Base-by-base conservation (phyloP, 2,329 filamentous ascomycete genomes). In the Basipetospora sp. region DNA sequence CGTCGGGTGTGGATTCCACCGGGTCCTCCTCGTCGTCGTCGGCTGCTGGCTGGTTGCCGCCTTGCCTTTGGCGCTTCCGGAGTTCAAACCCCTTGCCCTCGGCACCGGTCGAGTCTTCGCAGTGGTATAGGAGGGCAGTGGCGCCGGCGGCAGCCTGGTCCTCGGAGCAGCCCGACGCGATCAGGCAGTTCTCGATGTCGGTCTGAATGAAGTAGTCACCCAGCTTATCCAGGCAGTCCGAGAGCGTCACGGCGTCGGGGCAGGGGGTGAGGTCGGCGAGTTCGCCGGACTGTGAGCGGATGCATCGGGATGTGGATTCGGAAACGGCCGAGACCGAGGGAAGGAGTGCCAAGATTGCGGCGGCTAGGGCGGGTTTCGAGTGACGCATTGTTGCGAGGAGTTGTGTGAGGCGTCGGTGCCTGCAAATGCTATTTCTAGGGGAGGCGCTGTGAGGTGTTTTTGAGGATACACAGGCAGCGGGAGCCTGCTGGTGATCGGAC, bases 221-320 rank as follows among this genome's bases (percentile, higher is more conserved):
- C 20, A 58, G 52, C 25, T 48, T 43, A 8, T 47, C 42, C 35
- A 72, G 53, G 50, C 67, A 72, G 46, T 53, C 41, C 50, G 33
- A 17, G 31, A 34, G 13, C 11, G 64, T 54, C 28, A 53, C 50
- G 13, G 41, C 43, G 33, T 63, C 59, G 34, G 71, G 54, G 35
- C 59, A 53, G 17, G 44, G 39, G 43, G 58, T 54, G 44, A 59
- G 52, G 37, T 50, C 43, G 35, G 51, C 49, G 38, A 71, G 48
- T 47, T 66, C 69, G 47, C 58, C 53, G 31, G 43, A 38, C 13
- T 36, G 37, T 8, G 37, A 20, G 10, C 38, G 36, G 47, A 46
- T 37, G 39, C 45, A 16, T 44, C 50, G 38, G 38, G 44, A 47
- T 29, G 53, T 45, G 42, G 50, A 45, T 18, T 50, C 41, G 44